Conservation (phyloP, 768 basidiomycete genomes). For the Cystofilobasidium ferigula region DNA sequence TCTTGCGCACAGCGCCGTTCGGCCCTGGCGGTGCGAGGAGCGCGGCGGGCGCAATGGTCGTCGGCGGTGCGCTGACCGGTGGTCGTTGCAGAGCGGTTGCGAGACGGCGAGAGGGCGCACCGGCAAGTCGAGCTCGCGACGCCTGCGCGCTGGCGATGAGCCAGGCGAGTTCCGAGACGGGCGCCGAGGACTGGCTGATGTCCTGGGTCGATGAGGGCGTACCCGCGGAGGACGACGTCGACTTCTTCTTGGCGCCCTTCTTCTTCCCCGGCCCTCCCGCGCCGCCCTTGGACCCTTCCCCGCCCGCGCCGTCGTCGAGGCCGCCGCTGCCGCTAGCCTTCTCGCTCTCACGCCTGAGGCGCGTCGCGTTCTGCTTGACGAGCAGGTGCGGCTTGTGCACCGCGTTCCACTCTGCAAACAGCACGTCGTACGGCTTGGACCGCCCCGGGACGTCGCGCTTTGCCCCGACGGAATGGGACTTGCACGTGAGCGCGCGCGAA, state of each 20-base stretch:
- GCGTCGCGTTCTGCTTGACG: neutral
- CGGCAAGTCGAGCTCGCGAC: constrained; percentile 4
- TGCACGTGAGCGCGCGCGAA: constrained; percentile 90
- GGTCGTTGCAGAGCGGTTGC: neutral
- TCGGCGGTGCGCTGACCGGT: neutral
- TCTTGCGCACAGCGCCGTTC: neutral
- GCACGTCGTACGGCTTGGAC: constrained; percentile 67
- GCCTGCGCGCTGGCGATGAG: constrained; percentile 10
- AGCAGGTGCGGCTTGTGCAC: constrained; percentile 34
- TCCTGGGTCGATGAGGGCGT: too few species aligned
- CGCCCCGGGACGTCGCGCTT: constrained; percentile 86
- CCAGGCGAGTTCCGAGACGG: constrained; percentile 6
- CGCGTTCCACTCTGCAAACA: constrained; percentile 69
- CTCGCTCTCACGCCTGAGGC: neutral
- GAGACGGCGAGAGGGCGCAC: neutral
- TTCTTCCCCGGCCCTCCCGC: neutral
- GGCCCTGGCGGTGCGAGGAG: neutral
- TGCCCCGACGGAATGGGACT: constrained; percentile 93
- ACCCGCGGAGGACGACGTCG: neutral
- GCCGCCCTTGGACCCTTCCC: neutral
- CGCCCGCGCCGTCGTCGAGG: neutral
- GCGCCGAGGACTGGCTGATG: neutral
- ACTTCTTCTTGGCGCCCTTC: constrained; percentile 3
- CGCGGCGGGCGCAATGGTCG: neutral
- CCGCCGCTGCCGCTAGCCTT: neutral